A percentile compares a stretch with the other conserved stretches of the same genome.
Conservation (phyloP, 2,329 filamentous ascomycete species). For the Stylonectria norvegica region DNA sequence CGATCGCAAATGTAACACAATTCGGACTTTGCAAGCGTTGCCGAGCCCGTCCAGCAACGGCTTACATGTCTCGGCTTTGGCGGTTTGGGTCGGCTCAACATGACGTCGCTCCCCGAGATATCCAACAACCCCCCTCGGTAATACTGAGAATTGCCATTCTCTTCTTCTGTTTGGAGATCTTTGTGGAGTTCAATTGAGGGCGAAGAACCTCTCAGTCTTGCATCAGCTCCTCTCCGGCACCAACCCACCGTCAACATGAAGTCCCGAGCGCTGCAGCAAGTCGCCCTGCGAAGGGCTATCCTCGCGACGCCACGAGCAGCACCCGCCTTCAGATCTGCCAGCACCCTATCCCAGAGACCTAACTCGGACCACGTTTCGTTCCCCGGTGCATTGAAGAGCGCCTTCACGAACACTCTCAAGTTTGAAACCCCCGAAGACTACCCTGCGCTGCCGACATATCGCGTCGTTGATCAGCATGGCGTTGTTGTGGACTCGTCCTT, state of each 20-base stretch:
- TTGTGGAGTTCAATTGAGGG: conserved; percentile 9
- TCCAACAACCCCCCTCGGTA: conserved; percentile 22
- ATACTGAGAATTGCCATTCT: conserved; percentile 13
- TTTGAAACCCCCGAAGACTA: conserved; percentile 73
- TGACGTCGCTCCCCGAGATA: conserved; percentile 26
- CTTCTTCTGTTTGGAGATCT: conserved; percentile 6
- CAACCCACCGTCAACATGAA: conserved; percentile 28
- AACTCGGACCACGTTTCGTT: conserved; percentile 64
- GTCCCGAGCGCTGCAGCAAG: conserved; percentile 30
- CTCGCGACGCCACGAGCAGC: conserved; percentile 18
- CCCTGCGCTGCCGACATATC: conserved; percentile 82
- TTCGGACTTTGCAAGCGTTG: conserved; percentile 3
- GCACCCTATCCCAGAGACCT: conserved; percentile 54
- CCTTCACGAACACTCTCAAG: conserved; percentile 76
- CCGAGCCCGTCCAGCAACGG: conserved; percentile 25
- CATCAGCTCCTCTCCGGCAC: no score
- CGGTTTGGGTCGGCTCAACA: conserved; percentile 33
- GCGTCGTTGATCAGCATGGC: conserved; percentile 86
- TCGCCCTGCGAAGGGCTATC: conserved; percentile 26
- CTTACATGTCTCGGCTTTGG: conserved; percentile 27
- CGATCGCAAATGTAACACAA: not conserved
- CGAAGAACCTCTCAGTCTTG: conserved; percentile 1
- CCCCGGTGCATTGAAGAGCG: conserved; percentile 91
- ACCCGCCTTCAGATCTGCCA: conserved; percentile 35
- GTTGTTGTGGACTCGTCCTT: conserved; percentile 72